phyloP scores from a whole-genome alignment of 2,329 filamentous ascomycete genomes.

The Leptographium galeiforme region DNA sequence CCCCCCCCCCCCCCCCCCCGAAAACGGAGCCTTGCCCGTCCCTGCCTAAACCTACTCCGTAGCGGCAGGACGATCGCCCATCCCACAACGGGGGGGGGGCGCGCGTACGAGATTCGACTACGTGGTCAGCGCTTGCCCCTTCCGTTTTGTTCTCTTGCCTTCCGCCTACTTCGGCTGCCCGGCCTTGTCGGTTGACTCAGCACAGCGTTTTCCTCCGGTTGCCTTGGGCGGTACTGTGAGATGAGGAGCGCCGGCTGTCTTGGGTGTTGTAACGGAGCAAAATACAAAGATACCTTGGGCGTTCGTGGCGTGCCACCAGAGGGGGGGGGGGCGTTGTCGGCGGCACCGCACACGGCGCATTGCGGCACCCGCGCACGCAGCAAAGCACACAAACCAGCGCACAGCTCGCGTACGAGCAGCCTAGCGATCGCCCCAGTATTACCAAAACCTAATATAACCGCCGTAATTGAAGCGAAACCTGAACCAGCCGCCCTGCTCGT shows the following conservation, averaged over 20 bases:
- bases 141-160: not conserved
- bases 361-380: too few species aligned
- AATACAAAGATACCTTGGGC: too few species aligned
- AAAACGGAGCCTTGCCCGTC: slow-evolving; percentile 4
- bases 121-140: not conserved
- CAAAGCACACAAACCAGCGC: not conserved
- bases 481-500: not conserved
- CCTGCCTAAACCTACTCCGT: not conserved
- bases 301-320: too few species aligned
- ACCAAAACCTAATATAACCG: not conserved
- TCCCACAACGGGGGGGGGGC: not conserved
- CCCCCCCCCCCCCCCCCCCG: not conserved
- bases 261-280: not conserved
- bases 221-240: too few species aligned
- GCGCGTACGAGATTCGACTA: not conserved
- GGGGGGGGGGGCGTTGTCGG: too few species aligned
- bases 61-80: not conserved
- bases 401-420: too few species aligned
- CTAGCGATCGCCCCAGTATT: not conserved
- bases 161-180: not conserved
- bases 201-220: too few species aligned
- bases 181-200: not conserved
- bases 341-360: too few species aligned
- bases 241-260: too few species aligned
- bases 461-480: slow-evolving; percentile 2